phyloP scores from a whole-genome alignment of 257 asterid genomes.

The Ehretia macrophylla region DNA sequence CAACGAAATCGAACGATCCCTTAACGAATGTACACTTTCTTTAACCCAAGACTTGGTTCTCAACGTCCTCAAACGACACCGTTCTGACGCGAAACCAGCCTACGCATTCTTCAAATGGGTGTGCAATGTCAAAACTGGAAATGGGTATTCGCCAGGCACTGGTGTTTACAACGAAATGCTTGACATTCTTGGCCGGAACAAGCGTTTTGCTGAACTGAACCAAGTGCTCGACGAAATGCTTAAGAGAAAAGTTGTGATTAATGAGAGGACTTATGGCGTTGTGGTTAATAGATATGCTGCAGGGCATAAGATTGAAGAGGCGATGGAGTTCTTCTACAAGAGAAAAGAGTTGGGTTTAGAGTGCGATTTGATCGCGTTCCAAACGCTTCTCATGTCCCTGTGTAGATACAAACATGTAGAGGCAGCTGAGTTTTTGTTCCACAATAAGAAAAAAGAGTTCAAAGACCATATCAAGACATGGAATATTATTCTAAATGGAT shows the following conservation, averaged over 20 bases:
- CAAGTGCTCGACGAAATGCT: constrained; percentile 86
- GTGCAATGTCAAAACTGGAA: constrained; percentile 6
- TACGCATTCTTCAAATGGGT: constrained; percentile 58
- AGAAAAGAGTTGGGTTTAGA: constrained; percentile 45
- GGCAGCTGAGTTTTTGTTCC: constrained; percentile 61
- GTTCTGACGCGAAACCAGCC: constrained; percentile 78
- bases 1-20: constrained; percentile 38
- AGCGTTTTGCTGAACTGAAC: constrained; percentile 39
- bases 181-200: constrained; percentile 59
- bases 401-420: constrained; percentile 83
- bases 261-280: constrained; percentile 44
- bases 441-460: constrained; percentile 36
- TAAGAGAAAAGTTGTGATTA: constrained; percentile 27
- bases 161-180: constrained; percentile 54
- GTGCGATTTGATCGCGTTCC: constrained; percentile 59
- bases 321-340: constrained; percentile 43
- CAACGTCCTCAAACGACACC: constrained; percentile 63
- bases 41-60: constrained; percentile 56
- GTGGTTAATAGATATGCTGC: constrained; percentile 51
- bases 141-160: constrained; percentile 24
- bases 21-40: constrained; percentile 25
- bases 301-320: constrained; percentile 65
- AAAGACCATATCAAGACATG: constrained; percentile 55
- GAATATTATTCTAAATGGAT: constrained; percentile 76
- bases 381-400: constrained; percentile 61